Evolutionary conservation across 257 asterid species (phyloP), one percentile per base, ranked within the genome.

Genomic region (Dorcoceras hygrometricum): DNA sequence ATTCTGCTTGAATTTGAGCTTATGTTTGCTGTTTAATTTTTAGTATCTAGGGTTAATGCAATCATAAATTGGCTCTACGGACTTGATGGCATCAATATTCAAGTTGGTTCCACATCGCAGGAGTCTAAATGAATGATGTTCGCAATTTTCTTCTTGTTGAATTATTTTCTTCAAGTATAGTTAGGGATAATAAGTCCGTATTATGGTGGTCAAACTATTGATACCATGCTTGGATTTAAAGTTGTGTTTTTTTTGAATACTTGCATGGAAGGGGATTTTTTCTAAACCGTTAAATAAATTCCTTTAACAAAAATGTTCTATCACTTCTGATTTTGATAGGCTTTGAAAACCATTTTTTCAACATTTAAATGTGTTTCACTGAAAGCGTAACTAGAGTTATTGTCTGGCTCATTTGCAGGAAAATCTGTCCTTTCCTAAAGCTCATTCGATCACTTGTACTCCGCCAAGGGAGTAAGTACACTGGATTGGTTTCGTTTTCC

Each of bases 401-500:
- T 66, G 64, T 14, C 57, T 62, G 53, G 20, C 62, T 70, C n/a
- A 43, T 36, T 67, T 73, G 36, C 76, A 57, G 84, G 90, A 57
- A 59, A 76, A 66, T 59, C 46, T 58, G 71, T 67, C 78, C 51
- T 20, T 46, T 58, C 70, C 81, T 50, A 85, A 65, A 76, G 61
- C 76, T 63, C 16, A 63, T 68, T 75, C 82, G 27, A 51, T 76
- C 25, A 67, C 67, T 51, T 12, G 62, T 67, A 89, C 96, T 56
- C 94, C 94, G 32, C 86, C 77, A 31, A 81, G 79, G 77, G 95
- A 89, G 97, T 93, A 85, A 27, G 97, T 69, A 57, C 43, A 9
- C 77, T 48, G 54, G 54, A 24, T 59, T 19, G 2, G 27, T 11
- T 26, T 55, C 23, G 46, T 27, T 46, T 9, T 64, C 50, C 48